Base-by-base conservation (phyloP, 2,329 filamentous ascomycete species). In the Capronia americana region DNA sequence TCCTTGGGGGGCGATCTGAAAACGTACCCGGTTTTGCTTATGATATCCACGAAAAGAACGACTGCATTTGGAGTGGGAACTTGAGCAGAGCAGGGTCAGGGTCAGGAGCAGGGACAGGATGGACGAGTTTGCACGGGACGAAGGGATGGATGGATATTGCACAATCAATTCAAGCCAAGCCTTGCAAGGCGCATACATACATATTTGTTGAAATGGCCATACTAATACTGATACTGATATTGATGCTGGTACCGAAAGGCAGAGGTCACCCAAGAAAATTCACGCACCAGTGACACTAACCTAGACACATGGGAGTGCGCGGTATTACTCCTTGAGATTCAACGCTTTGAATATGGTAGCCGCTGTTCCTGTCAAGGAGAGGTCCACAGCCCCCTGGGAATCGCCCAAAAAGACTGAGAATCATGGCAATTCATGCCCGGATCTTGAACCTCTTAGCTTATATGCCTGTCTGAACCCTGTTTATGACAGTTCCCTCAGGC, bases 21-120 rank as follows among this genome's bases (percentile, higher is more conserved):
- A n/a, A 10, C 80, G 48, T 20, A 23, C 48, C 34, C 24, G 46
- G 24, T 23, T 44, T 32, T n/a, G 28, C 38, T 48, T 61, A 62
- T 24, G 60, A 62, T 62, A 50, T 62, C 60, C 51, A 62, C 53
- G 60, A 62, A 62, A 62, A 62, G 60, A 56, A 62, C 26, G 60
- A 62, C 24, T 50, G 51, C 53, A 62, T 53, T 61, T 54, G 44
- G 38, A n/a, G 14, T 44, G 6, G 38, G 14, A 44, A 7, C 38
- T 44, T 17, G 38, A 44, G 38, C 38, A 7, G 38, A n/a, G 6
- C 17, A n/a, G 38, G 38, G n/a, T n/a, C n/a, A 44, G 38, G n/a
- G n/a, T n/a, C 7, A n/a, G 38, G 38, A n/a, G 14, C 6, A n/a
- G 38, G 38, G 4, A 17, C 38, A n/a, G 38, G 38, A 41, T 8